Conservation (phyloP, 163 green algal species). For the Trebouxiophyceae sp. region DNA sequence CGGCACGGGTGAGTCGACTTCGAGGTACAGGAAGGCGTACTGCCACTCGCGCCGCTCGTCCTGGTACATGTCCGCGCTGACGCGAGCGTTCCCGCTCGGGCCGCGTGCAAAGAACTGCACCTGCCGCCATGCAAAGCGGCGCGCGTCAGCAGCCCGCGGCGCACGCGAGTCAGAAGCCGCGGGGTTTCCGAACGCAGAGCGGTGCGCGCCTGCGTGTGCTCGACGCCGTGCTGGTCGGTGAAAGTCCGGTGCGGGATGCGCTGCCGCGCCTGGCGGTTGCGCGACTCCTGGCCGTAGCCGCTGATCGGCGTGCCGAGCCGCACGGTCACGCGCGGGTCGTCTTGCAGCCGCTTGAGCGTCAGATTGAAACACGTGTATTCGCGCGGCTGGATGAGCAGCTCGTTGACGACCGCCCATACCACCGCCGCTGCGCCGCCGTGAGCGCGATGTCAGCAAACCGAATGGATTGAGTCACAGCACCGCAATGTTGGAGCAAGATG, state of each 20-base stretch:
- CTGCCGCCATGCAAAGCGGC: conserved; percentile 28
- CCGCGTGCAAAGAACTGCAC: conserved; percentile 79
- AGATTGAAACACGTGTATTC: conserved; percentile 79
- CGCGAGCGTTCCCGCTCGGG: conserved; percentile 55
- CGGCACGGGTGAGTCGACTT: conserved; percentile 50
- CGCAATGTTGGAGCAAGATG: too few relatives aligned
- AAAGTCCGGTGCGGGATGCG: conserved; percentile 80
- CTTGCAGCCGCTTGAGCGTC: conserved; percentile 45
- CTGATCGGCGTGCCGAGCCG: conserved; percentile 51
- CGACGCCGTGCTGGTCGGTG: conserved; percentile 63
- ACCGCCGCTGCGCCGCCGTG: conserved; percentile 53
- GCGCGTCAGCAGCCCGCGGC: background rate
- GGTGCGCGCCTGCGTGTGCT: conserved; percentile 82
- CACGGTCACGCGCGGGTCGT: conserved; percentile 67
- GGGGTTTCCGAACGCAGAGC: too few relatives aligned
- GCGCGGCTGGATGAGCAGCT: conserved; percentile 77
- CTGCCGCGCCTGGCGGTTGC: conserved; percentile 70
- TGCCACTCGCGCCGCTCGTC: conserved; percentile 51
- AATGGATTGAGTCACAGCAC: too few relatives aligned
- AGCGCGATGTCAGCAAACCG: too few relatives aligned
- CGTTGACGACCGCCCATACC: conserved; percentile 66
- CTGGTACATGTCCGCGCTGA: conserved; percentile 86
- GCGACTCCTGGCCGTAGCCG: conserved; percentile 67
- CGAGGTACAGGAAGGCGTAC: conserved; percentile 67
- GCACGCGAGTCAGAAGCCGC: background rate